Evolutionary conservation across 305 asterid species (phyloP).

Genomic region (Fraxinus velutina): DNA sequence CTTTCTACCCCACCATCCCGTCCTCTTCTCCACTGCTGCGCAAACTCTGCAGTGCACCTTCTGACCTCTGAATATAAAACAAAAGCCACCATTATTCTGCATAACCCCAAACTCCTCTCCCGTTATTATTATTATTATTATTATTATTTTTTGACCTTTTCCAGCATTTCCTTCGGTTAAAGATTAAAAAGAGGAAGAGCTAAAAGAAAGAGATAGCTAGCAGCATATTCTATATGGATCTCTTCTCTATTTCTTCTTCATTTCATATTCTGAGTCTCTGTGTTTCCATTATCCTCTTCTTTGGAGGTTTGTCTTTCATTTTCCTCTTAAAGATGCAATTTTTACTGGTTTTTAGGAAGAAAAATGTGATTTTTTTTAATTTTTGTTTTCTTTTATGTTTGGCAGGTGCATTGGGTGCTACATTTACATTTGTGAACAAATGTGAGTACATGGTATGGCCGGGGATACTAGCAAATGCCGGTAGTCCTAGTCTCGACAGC

Average conservation of each 20-base stretch:
- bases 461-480: conserved; percentile 79
- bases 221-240: conserved; percentile 43
- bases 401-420: conserved; percentile 60
- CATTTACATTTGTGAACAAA: conserved; percentile 81
- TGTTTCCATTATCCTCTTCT: conserved; percentile 38
- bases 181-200: not conserved
- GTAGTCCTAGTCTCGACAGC: conserved; percentile 65
- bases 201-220: not conserved
- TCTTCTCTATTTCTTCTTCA: conserved; percentile 26
- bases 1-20: not conserved
- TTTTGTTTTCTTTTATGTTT: not conserved
- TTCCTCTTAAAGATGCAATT: not conserved
- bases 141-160: not conserved
- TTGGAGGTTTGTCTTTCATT: conserved; percentile 37
- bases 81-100: not conserved
- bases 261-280: conserved; percentile 28
- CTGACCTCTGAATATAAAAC: conserved; percentile 8
- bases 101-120: conserved; percentile 25
- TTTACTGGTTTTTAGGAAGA: not conserved
- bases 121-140: not conserved
- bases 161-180: conserved; percentile 4
- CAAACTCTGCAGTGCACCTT: not conserved
- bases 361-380: not conserved
- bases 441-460: conserved; percentile 93
- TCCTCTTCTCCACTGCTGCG: conserved; percentile 4